These are phyloP conservation scores for Ceriops tagal DNA, from an alignment of 345 rosid genomes.

Conservation along the genomic window DNA sequence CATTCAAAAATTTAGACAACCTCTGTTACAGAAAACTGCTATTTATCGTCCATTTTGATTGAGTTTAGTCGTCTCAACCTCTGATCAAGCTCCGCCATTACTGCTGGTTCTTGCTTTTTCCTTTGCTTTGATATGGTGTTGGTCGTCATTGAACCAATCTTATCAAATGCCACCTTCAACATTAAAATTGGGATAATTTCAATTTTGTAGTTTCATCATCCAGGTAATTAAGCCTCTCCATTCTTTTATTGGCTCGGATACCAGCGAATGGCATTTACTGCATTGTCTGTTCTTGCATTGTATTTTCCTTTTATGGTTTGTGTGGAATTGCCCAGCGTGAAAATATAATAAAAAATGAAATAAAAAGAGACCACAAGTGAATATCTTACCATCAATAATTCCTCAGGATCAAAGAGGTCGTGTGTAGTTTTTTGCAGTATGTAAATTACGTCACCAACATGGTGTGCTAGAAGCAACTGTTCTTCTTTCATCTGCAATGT, in stretches of 20 bases:
- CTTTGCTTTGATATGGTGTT: constrained; percentile 88
- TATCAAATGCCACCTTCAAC: constrained; percentile 86
- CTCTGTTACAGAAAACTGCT: not conserved
- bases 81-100: constrained; percentile 95
- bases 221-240: not conserved
- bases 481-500: constrained; percentile 87
- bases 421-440: constrained; percentile 82
- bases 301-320: not conserved
- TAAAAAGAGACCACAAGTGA: constrained; percentile 1
- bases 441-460: constrained; percentile 86
- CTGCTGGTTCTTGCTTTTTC: constrained; percentile 97
- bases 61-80: constrained; percentile 82
- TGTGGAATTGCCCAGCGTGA: not conserved
- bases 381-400: constrained; percentile 60
- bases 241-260: not conserved
- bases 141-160: constrained; percentile 83
- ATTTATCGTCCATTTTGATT: constrained; percentile 46
- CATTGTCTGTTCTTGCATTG: too few species aligned
- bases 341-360: not conserved
- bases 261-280: too few species aligned
- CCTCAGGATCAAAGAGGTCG: constrained; percentile 96
- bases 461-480: constrained; percentile 76
- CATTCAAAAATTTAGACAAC: not conserved
- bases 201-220: not conserved
- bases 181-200: constrained; percentile 6